Conservation (phyloP, 768 basidiomycete genomes). For the Daedaleopsis sinensis region DNA sequence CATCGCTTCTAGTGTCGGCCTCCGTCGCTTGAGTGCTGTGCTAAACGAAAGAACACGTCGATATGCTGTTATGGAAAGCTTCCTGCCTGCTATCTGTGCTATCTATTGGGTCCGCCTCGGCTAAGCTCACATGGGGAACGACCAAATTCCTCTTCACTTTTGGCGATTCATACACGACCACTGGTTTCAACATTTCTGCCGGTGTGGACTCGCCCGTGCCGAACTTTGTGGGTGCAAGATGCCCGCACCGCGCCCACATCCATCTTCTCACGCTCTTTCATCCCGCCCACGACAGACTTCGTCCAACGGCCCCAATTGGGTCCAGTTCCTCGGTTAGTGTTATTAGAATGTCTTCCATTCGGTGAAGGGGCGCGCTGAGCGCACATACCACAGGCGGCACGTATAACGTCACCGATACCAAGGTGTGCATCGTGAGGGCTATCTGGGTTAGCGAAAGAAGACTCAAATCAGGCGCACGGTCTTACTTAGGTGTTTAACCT, state of each 20-base stretch:
- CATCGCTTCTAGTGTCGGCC: constrained; percentile 5
- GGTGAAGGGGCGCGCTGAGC: constrained; percentile 1
- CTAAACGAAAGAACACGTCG: neutral
- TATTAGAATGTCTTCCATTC: neutral
- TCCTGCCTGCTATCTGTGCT: constrained; percentile 12
- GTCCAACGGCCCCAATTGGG: constrained; percentile 69
- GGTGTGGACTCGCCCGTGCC: constrained; percentile 56
- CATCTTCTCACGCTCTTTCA: constrained; percentile 12
- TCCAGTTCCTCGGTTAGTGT: constrained; percentile 49
- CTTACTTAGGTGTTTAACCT: constrained; percentile 35
- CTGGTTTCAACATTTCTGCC: constrained; percentile 61
- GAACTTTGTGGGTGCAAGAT: constrained; percentile 45
- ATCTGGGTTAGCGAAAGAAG: constrained; percentile 8
- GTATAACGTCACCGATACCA: constrained; percentile 58
- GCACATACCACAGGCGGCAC: constrained; percentile 40
- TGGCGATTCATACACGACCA: constrained; percentile 65
- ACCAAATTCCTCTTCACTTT: constrained; percentile 61
- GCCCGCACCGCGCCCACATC: neutral
- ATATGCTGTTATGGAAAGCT: constrained; percentile 13
- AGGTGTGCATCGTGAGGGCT: constrained; percentile 36
- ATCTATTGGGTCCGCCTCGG: constrained; percentile 17
- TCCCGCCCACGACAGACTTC: constrained; percentile 43
- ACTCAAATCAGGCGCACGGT: neutral
- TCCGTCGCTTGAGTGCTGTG: constrained; percentile 1
- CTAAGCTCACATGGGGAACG: constrained; percentile 49